Evolutionary conservation across 176 grass and related monocot genomes (phyloP), one percentile per base, ranked within the genome.

Genomic region (Echinochloa phyllopogon): DNA sequence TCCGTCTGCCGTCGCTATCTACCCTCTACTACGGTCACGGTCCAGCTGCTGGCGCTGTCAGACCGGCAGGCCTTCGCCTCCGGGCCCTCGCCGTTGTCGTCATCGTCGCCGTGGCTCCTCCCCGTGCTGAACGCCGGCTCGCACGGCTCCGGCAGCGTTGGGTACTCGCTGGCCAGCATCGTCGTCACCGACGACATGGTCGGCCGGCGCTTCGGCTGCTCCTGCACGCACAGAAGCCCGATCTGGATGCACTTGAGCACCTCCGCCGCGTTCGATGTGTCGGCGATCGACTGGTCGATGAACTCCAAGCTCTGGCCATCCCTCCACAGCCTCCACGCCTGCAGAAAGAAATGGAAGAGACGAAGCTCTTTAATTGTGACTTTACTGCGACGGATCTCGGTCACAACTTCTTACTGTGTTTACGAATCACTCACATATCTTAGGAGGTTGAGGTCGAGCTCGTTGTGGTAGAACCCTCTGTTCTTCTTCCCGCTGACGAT

Each of bases 311-410:
- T 69, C 60, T 74, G 57, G 6, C 49, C 74, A 65, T 90, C 82
- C 77, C 80, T 90, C 93, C 93, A 94, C 75, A 90, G 57, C 40
- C 44, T 88, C 93, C 93, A 94, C 23, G 85, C 93, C 93, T 94
- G 78, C 53, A 77, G 6, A 59, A 21, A 77, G 6, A 59, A 21
- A 18, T 15, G 2, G 6, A 50, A 23, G 13, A 72, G 23, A 48
- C 38, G 3, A 63, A 73, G 6, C 29, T 33, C 29, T 33, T 33
- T 33, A 33, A 33, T 33, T 33, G 2, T 33, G 29, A 33, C 29
- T 33, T 33, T 33, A 33, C 29, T 33, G 29, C 29, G 29, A 33
- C 29, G 29, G 29, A 33, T 33, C 29, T 33, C 29, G 29, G 29
- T 33, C 29, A 33, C 29, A 33, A 2, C 1, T 33, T 33, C 29